phyloP scores from a whole-genome alignment of 228 moss, liverwort and hornwort species.

The Sphagnum fallax region DNA sequence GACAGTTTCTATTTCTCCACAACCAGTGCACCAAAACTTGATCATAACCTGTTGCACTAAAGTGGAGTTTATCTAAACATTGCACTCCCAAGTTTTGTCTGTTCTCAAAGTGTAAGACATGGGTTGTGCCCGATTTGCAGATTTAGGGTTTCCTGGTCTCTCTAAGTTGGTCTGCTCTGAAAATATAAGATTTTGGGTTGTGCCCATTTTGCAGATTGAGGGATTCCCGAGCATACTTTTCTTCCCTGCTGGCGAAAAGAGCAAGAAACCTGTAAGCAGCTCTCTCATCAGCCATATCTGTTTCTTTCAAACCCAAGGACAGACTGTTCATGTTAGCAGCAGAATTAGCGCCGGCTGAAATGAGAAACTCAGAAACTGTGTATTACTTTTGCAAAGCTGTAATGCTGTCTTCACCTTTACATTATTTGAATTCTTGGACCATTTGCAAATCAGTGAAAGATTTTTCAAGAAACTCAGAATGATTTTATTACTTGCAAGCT shows the following conservation, averaged over 20 bases:
- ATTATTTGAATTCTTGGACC: background rate
- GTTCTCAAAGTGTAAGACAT: background rate
- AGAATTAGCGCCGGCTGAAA: background rate
- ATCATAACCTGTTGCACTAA: no score
- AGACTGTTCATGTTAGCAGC: background rate
- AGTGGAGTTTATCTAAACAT: background rate
- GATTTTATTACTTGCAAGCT: background rate
- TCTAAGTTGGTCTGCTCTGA: constrained; percentile 83
- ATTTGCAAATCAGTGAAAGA: background rate
- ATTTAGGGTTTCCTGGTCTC: constrained; percentile 75
- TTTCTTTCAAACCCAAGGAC: no score
- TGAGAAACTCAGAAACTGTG: background rate
- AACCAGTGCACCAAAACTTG: no score
- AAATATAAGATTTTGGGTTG: constrained; percentile 13
- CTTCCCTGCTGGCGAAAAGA: constrained; percentile 90
- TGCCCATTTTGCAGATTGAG: constrained; percentile 48
- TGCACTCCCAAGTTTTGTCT: background rate
- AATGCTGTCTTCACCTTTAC: background rate
- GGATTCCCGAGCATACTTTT: constrained; percentile 86
- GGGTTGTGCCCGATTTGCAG: background rate
- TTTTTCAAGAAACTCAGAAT: background rate
- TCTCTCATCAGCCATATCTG: no score
- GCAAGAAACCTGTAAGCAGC: constrained; percentile 76
- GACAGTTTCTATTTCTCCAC: no score
- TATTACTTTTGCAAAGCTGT: background rate